Evolutionary conservation across 306 rosid species (phyloP), one percentile per base, ranked within the genome.

Genomic region (Sicyos edulis): DNA sequence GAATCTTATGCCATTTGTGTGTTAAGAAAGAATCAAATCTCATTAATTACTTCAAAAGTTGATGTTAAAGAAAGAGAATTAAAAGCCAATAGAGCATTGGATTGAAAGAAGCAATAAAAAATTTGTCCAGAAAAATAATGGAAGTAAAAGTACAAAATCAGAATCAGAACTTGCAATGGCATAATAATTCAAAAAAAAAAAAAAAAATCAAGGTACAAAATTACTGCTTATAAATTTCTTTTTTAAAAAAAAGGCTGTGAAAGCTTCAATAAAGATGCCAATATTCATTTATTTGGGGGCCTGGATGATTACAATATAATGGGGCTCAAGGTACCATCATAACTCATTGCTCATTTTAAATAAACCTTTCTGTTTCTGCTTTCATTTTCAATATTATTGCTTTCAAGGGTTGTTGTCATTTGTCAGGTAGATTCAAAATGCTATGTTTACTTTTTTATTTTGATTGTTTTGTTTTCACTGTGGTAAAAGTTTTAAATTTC

Each of bases 111-210:
- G 22, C n/a, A 16, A 32, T 29, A 3, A 61, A 32, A 11, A 59
- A 12, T 12, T 59, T 59, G 66, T 29, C 0, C 66, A 60, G 66
- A 29, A 29, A 61, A 61, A 51, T 61, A 61, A 61, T 32, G 47
- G 63, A 0, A 45, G 11, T 14, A 61, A 26, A 62, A 62, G 68
- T 62, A 62, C 68, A 34, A 34, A 49, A 6, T 49, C 53, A 32
- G 12, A 17, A 6, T n/a, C 69, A 34, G 50, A 37, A 20, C 15
- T 50, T 62, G 69, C 50, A 55, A 55, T 19, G 26, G 60, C 60
- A 5, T 54, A 54, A 54, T 15, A 54, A 54, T 29, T 29, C 32
- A n/a, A n/a, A n/a, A n/a, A n/a, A n/a, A n/a, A n/a, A n/a, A n/a
- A n/a, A n/a, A n/a, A n/a, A n/a, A n/a, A n/a, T n/a, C n/a, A n/a